These are phyloP conservation scores for Solanum chilense DNA, from an alignment of 257 asterid genomes.

Conservation along the genomic window DNA sequence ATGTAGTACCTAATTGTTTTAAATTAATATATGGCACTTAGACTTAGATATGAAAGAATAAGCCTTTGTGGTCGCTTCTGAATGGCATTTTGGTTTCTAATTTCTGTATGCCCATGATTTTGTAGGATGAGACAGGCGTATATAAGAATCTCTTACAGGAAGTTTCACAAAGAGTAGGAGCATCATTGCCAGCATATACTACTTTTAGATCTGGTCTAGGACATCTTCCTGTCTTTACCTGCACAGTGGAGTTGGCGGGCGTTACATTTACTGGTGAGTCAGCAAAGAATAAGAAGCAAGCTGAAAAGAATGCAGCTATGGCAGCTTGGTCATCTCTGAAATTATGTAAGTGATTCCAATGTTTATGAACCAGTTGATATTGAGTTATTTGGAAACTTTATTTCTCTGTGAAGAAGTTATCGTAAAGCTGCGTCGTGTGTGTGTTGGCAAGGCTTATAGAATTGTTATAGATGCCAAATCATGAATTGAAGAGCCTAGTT, in stretches of 20 bases:
- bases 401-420: not conserved
- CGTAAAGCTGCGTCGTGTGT: not conserved
- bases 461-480: not conserved
- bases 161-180: constrained; percentile 48
- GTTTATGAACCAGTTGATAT: not conserved
- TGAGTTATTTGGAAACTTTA: not conserved
- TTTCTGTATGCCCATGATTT: not conserved
- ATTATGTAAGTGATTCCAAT: constrained; percentile 17
- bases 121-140: constrained; percentile 49
- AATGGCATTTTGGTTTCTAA: not conserved
- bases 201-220: constrained; percentile 42
- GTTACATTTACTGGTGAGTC: constrained; percentile 39
- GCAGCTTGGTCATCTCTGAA: constrained; percentile 50
- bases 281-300: constrained; percentile 47
- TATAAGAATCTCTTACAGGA: constrained; percentile 46
- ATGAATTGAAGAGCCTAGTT: not conserved
- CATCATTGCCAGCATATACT: constrained; percentile 29
- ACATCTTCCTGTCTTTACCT: constrained; percentile 36
- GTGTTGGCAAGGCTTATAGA: not conserved
- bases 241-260: constrained; percentile 42
- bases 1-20: not conserved
- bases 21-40: not conserved
- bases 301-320: constrained; percentile 52
- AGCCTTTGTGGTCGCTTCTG: not conserved
- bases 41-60: not conserved